Base-by-base conservation (phyloP, 1,139 yeast genomes). In the Pneumocystis wakefieldiae region DNA sequence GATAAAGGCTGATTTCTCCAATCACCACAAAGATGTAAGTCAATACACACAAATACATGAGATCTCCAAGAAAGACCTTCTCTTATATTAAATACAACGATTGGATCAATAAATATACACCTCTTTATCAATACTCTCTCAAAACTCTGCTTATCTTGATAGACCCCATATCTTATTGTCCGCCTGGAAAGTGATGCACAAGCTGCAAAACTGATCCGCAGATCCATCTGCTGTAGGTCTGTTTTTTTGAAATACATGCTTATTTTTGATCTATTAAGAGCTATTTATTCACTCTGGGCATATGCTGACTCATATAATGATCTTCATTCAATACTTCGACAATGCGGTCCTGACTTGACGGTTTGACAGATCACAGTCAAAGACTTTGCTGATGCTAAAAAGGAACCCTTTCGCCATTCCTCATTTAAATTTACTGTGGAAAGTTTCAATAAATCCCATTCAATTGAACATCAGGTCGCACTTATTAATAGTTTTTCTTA, bases 261-360 rank as follows among this genome's bases (percentile, higher is more conserved):
- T 41, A 19, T 17, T 41, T 41, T 41, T 41, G 19, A 41, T 10
- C 7, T 75, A 92, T 61, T 86, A 8, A 80, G 84, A 67, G 90
- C 89, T 0, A 83, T 91, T 32, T 92, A 88, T 71, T 96, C 91
- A 71, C 76, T 89, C 12, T 90, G 94, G 87, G 96, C 95, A 0
- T 75, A 78, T 58, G 97, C 95, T 0, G 67, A 69, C 0, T 76
- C 77, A 7, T 73, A 83, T 63, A 84, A 81, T 0, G 79, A 77
- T 58, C 73, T 91, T 60, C 96, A 89, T 70, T 73, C 72, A 12
- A 76, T 77, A 64, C 80, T 88, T 4, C 74, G 79, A 69, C 37
- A 62, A 6, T 75, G 64, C 72, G 76, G 67, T 2, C 41, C 59
- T 1, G 37, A 5, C 4, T 48, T 48, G 4, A 2, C n/a, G 8